Base-by-base conservation (phyloP, 2,329 filamentous ascomycete genomes). In the Apiospora marii region DNA sequence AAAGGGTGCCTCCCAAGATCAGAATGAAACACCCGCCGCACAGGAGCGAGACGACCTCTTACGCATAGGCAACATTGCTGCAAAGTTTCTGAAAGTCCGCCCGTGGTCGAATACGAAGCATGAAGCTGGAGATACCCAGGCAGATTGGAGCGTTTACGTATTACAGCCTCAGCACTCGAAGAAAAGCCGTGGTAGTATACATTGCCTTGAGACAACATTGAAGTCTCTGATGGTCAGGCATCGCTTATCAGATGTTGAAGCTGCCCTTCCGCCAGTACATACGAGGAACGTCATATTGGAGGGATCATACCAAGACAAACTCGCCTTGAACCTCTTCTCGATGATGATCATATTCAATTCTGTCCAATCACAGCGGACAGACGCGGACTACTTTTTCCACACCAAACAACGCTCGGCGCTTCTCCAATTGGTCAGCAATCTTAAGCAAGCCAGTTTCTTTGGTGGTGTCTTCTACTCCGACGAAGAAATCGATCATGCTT, bases 351-450 rank as follows among this genome's bases (percentile, higher is more conserved):
- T 93, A 1, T 92, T 94, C 75, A 98, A 98, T 79, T 91, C 94
- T 0, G 91, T 98, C 0, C 95, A 95, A 34, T 98, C 95, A 6
- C 94, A 98, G 79, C 87, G 95, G 14, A 91, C 89, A 0, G 96
- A 96, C 77, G 86, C 89, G 71, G 95, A 98, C 80, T 98, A 98
- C 79, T 92, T 98, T 75, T 98, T 98, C 77, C 93, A 98, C 77
- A 88, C 90, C 0, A 90, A 88, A 16, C 95, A 95, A 77, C 85
- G 89, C 43, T 92, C 91, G 74, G 87, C 88, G 51, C 84, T 97
- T 16, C 83, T 91, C 37, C 86, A 90, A 70, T 84, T 97, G 2
- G 92, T 97, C 5, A 88, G 87, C 71, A 98, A 98, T 78, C 82
- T 98, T 64, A 90, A 94, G 24, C 93, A 96, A 78, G 92, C 94